phyloP scores from a whole-genome alignment of 371 early-diverging fungal species.

The Mucor plumbeus region DNA sequence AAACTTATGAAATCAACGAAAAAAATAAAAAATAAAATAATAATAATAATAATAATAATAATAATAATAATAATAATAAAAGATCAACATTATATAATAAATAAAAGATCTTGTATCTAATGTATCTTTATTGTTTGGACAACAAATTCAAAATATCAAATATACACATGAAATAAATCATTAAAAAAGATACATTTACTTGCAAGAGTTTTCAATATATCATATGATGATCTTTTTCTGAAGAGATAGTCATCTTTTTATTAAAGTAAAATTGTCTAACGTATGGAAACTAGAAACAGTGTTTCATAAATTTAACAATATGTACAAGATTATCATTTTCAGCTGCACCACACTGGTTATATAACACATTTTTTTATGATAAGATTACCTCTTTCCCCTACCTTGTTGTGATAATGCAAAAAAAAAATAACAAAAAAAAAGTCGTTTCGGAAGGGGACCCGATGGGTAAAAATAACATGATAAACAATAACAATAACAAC shows the following conservation, averaged over 20 bases:
- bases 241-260: not conserved
- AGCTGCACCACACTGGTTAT: not conserved
- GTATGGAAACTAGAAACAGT: constrained; percentile 1
- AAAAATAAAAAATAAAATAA: not conserved
- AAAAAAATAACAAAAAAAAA: not conserved
- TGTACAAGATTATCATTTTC: not conserved
- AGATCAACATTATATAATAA: constrained; percentile 8
- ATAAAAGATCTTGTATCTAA: constrained; percentile 1
- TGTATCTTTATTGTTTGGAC: constrained; percentile 1
- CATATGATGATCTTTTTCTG: not conserved
- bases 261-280: not conserved
- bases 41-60: no score
- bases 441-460: constrained; percentile 6
- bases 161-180: not conserved
- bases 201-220: not conserved
- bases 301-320: constrained; percentile 1
- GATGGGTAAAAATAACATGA: constrained; percentile 14
- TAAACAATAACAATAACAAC: constrained; percentile 16
- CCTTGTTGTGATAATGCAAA: not conserved
- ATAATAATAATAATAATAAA: no score
- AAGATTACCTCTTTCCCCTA: not conserved
- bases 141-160: constrained; percentile 5
- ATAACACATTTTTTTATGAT: not conserved
- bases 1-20: not conserved
- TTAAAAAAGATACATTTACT: not conserved